Conservation (phyloP, 495 filamentous ascomycete species). For the Zalerion maritima region DNA sequence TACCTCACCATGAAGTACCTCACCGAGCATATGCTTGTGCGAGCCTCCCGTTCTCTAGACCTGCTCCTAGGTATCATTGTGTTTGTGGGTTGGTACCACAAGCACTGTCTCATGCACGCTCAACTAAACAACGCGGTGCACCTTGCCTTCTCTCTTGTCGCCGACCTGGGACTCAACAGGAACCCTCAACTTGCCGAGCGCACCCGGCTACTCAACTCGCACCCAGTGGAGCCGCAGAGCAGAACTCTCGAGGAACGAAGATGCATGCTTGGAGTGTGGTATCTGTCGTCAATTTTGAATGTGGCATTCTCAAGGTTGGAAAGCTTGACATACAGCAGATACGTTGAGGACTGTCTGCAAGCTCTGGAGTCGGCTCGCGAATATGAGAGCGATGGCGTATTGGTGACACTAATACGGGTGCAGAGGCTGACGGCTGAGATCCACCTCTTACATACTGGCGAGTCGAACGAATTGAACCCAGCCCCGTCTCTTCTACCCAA, state of each 20-base stretch:
- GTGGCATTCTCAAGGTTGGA: conserved; percentile 18
- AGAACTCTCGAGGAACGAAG: conserved; percentile 21
- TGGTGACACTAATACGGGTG: conserved; percentile 19
- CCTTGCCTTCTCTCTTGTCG: conserved; percentile 28
- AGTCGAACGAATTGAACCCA: conserved; percentile 7
- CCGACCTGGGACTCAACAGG: conserved; percentile 30
- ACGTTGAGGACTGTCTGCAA: conserved; percentile 20
- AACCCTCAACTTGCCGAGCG: conserved; percentile 14
- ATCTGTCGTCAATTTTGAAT: conserved; percentile 10
- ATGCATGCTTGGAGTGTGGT: conserved; percentile 24
- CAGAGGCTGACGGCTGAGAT: conserved; percentile 26
- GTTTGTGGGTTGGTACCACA: conserved; percentile 30
- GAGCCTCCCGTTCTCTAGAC: conserved; percentile 32
- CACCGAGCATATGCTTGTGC: conserved; percentile 28
- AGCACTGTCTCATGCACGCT: conserved; percentile 24
- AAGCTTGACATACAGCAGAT: conserved; percentile 17
- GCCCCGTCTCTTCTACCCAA: conserved; percentile 6
- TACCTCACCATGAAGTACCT: conserved; percentile 23
- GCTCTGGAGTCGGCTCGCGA: conserved; percentile 18
- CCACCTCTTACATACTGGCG: conserved; percentile 12
- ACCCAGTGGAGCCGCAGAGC: conserved; percentile 5
- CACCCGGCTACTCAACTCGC: conserved; percentile 8
- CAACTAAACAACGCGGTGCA: conserved; percentile 30
- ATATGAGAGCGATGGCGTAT: conserved; percentile 17
- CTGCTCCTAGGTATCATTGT: conserved; percentile 33